Evolutionary conservation across 495 filamentous ascomycete species (phyloP).

Genomic region (Penicillium crystallinum): DNA sequence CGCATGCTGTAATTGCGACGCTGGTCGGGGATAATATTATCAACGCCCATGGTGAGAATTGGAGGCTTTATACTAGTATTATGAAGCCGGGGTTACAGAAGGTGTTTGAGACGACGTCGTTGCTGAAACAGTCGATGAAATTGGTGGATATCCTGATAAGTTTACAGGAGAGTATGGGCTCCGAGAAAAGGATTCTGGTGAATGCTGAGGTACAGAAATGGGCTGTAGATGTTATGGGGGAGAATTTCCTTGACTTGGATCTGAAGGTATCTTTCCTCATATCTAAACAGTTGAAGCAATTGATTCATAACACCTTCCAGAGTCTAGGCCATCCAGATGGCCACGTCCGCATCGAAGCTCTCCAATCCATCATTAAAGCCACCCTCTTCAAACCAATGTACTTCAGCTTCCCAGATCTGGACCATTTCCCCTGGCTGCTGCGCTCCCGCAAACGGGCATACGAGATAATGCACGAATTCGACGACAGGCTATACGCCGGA

Average conservation of each 20-base stretch:
- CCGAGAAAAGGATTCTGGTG: constrained; percentile 5
- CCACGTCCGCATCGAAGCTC: constrained; percentile 18
- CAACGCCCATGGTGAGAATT: constrained; percentile 28
- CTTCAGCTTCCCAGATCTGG: constrained; percentile 37
- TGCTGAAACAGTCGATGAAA: constrained; percentile 17
- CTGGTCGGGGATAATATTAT: constrained; percentile 39
- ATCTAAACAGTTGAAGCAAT: not conserved
- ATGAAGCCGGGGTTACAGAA: constrained; percentile 37
- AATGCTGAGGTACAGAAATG: constrained; percentile 24
- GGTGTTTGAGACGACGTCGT: constrained; percentile 18
- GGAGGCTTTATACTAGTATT: constrained; percentile 30
- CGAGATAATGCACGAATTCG: constrained; percentile 27
- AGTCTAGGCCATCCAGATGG: not conserved
- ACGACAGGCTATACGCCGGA: constrained; percentile 15
- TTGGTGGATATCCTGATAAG: constrained; percentile 19
- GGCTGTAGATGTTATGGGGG: constrained; percentile 26
- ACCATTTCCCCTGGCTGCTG: constrained; percentile 24
- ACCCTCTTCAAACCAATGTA: constrained; percentile 36
- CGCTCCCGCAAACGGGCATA: constrained; percentile 22
- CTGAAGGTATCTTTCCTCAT: constrained; percentile 13
- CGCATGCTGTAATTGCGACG: constrained; percentile 35
- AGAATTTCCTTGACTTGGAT: constrained; percentile 22
- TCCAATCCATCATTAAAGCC: constrained; percentile 26
- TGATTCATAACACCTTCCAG: not conserved
- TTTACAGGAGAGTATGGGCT: constrained; percentile 1